phyloP scores from a whole-genome alignment of 208 protist genomes.

The Vickermania ingenoplastis region DNA sequence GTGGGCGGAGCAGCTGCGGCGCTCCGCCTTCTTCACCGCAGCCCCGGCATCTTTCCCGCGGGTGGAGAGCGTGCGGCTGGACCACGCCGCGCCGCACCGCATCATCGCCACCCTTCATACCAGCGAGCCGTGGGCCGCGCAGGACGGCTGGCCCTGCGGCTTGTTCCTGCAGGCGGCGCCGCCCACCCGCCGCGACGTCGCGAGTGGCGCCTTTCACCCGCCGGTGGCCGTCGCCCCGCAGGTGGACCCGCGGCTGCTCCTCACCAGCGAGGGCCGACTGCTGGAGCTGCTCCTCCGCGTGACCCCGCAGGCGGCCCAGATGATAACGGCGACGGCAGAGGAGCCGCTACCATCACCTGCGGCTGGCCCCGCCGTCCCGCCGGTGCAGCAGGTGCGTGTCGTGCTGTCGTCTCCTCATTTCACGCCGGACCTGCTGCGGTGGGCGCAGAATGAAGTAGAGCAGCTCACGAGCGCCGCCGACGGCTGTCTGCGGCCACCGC shows the following conservation, averaged over 20 bases:
- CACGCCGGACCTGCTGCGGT: neutral
- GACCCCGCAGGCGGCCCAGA: neutral
- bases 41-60: neutral
- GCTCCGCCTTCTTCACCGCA: neutral
- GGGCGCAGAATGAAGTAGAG: neutral
- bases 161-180: neutral
- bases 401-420: neutral
- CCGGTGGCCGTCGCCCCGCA: neutral
- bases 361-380: neutral
- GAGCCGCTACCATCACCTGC: too few species aligned
- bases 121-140: neutral
- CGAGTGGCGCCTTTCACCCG: neutral
- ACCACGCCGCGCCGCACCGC: neutral
- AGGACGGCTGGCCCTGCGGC: neutral
- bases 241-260: neutral
- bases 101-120: neutral
- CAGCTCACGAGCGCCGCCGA: neutral
- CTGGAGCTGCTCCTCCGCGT: neutral
- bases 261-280: neutral
- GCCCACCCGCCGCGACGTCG: neutral
- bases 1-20: neutral
- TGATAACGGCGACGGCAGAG: neutral
- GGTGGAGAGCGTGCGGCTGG: neutral
- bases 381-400: neutral
- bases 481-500: neutral